A percentile compares a stretch with the other conserved stretches of the same genome.
Evolutionary conservation across 352 stramenopile species (phyloP).

Genomic region (Thraustochytrium sp.): DNA sequence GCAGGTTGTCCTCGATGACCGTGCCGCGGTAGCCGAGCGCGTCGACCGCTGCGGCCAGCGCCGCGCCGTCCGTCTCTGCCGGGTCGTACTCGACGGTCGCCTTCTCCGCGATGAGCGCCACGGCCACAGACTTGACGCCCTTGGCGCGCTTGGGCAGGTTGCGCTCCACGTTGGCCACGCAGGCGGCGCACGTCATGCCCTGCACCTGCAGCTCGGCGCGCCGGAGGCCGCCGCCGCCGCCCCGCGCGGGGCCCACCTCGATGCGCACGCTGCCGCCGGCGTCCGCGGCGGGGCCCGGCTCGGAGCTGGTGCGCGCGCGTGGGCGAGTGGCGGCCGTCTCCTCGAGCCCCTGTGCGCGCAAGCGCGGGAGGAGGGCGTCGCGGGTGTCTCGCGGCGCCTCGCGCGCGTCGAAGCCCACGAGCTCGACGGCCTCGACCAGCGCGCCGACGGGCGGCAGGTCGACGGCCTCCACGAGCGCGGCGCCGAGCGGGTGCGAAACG

Average conservation of each 20-base stretch:
- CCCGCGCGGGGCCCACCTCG: background rate
- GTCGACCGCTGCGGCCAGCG: background rate
- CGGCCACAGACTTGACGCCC: slow-evolving; percentile 59
- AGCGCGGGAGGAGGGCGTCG: background rate
- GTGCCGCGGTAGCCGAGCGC: slow-evolving; percentile 40
- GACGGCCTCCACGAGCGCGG: slow-evolving; percentile 53
- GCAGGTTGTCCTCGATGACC: slow-evolving; percentile 39
- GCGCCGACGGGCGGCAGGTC: slow-evolving; percentile 62
- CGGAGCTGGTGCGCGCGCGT: too few species aligned
- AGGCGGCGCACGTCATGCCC: slow-evolving; percentile 86
- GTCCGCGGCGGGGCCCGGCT: too few species aligned
- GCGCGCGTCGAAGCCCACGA: slow-evolving; percentile 69
- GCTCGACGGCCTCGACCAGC: slow-evolving; percentile 76
- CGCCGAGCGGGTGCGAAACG: slow-evolving; percentile 50
- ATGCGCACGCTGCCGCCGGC: background rate
- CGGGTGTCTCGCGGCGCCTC: slow-evolving; percentile 47
- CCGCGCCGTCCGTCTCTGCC: background rate
- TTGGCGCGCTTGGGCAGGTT: slow-evolving; percentile 66
- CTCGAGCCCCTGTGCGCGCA: too few species aligned
- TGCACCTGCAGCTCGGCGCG: slow-evolving; percentile 50
- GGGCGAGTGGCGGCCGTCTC: too few species aligned
- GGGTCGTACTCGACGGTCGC: slow-evolving; percentile 38
- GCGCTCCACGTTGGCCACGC: slow-evolving; percentile 77
- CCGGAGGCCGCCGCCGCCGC: too few species aligned
- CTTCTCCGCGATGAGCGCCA: slow-evolving; percentile 27